Percentiles rank a stretch among this genome's conserved stretches.
phyloP scores from a whole-genome alignment of 2,329 filamentous ascomycete genomes.

The Penicillium freii region DNA sequence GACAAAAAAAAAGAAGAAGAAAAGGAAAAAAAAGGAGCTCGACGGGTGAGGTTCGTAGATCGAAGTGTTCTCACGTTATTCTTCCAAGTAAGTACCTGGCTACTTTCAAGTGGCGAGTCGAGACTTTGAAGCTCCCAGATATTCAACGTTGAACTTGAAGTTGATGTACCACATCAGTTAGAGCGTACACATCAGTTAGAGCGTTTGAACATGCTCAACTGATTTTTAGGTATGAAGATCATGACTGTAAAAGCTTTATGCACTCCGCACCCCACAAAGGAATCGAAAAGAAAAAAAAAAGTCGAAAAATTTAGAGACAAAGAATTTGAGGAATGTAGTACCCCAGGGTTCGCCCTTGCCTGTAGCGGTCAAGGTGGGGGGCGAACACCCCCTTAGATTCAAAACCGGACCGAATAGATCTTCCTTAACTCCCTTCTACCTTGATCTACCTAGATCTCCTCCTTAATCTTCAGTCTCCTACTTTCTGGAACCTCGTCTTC shows the following conservation, averaged over 20 bases:
- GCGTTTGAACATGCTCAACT: background rate
- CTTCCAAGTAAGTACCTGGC: background rate
- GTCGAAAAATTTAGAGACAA: background rate
- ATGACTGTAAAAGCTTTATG: background rate
- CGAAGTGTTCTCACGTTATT: background rate
- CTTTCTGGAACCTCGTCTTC: background rate
- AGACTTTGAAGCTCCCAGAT: background rate
- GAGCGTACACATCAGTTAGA: background rate
- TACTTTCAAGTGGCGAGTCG: background rate
- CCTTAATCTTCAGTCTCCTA: too few species aligned
- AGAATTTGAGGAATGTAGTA: constrained; percentile 2
- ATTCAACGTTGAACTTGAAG: background rate
- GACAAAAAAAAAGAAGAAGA: too few species aligned
- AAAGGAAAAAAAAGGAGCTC: background rate
- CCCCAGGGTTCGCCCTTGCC: constrained; percentile 8
- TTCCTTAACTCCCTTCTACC: background rate
- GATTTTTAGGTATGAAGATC: background rate
- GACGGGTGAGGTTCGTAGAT: background rate
- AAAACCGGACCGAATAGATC: background rate
- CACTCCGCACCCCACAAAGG: background rate
- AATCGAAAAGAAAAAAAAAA: background rate
- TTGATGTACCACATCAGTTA: background rate
- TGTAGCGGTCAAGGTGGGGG: constrained; percentile 5
- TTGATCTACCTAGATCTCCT: background rate
- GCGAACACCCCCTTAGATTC: background rate